phyloP scores from a whole-genome alignment of 768 basidiomycete species.

The Fibroporia radiculosa region DNA sequence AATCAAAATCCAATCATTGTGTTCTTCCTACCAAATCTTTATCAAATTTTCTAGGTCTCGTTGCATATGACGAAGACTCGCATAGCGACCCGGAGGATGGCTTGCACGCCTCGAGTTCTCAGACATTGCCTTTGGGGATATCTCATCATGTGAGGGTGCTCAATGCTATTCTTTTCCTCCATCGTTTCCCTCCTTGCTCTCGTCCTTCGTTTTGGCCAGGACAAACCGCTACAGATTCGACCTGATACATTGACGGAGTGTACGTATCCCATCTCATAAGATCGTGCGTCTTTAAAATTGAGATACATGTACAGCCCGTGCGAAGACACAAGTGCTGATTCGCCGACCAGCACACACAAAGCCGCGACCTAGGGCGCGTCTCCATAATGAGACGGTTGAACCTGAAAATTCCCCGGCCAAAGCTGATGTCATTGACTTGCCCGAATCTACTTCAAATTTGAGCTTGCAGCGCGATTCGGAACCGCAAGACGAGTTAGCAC shows the following conservation, averaged over 20 bases:
- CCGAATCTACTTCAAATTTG: background rate
- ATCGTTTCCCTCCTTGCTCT: constrained; percentile 63
- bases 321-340: constrained; percentile 51
- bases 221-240: constrained; percentile 21
- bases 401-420: constrained; percentile 9
- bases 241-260: constrained; percentile 33
- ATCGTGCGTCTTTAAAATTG: no score
- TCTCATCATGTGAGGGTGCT: constrained; percentile 57
- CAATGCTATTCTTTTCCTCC: constrained; percentile 26
- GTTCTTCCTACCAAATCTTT: no score
- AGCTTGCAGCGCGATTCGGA: background rate
- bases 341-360: constrained; percentile 42
- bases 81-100: constrained; percentile 40
- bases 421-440: background rate
- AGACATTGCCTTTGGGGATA: background rate
- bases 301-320: background rate
- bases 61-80: constrained; percentile 59
- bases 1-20: no score
- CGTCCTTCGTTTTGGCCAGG: constrained; percentile 56
- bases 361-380: constrained; percentile 40
- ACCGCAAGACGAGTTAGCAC: constrained; percentile 34
- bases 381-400: constrained; percentile 33
- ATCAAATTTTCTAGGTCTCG: constrained; percentile 41
- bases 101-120: background rate
- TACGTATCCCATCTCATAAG: constrained; percentile 28